Evolutionary conservation across 805 yeast genomes (phyloP).

Genomic region (Sungouiozyma intestinalis): DNA sequence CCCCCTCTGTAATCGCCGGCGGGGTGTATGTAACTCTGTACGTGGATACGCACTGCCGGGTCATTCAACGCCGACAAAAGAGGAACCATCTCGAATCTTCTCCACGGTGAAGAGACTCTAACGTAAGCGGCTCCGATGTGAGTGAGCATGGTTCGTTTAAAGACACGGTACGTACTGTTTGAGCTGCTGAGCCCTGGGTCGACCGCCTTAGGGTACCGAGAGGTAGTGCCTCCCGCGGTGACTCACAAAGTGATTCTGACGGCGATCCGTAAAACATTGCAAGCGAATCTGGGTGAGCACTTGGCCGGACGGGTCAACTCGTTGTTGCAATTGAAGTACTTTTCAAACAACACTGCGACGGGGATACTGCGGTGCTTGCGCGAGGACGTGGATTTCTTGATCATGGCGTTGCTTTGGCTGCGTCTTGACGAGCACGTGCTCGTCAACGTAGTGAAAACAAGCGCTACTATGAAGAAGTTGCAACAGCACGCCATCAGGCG

Average conservation of each 20-base stretch:
- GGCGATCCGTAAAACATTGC: conserved; percentile 45
- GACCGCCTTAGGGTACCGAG: conserved; percentile 5
- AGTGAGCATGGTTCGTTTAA: conserved; percentile 71
- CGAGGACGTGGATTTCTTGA: conserved; percentile 47
- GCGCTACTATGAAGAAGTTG: conserved; percentile 83
- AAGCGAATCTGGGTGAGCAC: conserved; percentile 63
- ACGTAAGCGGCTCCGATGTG: too few species aligned
- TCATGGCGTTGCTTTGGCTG: conserved; percentile 57
- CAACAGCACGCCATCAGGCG: conserved; percentile 57
- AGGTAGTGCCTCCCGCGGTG: neutral
- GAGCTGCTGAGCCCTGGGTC: conserved; percentile 61
- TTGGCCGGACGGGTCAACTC: conserved; percentile 59
- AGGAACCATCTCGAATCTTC: too few species aligned
- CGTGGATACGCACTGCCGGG: too few species aligned
- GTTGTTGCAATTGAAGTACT: conserved; percentile 61
- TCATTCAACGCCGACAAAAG: too few species aligned
- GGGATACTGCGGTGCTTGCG: conserved; percentile 76
- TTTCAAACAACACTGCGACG: conserved; percentile 68
- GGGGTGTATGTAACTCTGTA: too few species aligned
- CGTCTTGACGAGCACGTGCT: conserved; percentile 39
- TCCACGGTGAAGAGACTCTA: too few species aligned
- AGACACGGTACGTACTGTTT: conserved; percentile 74
- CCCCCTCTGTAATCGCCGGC: too few species aligned
- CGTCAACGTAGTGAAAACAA: conserved; percentile 54
- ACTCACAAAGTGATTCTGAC: conserved; percentile 34